A percentile compares a stretch with the other conserved stretches of the same genome.
phyloP scores from a whole-genome alignment of 2,329 filamentous ascomycete genomes.

The Drechslerella coelobrocha region DNA sequence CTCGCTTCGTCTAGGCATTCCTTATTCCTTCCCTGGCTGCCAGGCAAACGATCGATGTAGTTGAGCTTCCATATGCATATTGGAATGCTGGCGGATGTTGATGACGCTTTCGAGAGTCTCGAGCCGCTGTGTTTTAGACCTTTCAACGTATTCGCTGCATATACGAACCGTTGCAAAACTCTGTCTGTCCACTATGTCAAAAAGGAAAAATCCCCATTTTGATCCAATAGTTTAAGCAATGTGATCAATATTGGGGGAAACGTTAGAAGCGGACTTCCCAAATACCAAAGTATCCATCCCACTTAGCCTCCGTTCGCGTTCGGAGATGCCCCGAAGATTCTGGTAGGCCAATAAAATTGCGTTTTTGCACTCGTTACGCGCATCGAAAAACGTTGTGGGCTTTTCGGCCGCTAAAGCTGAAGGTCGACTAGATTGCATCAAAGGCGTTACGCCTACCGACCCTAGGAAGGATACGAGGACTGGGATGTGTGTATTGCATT shows the following conservation, averaged over 20 bases:
- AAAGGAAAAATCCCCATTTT: too few species aligned
- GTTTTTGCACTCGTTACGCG: neutral
- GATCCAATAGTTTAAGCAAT: too few species aligned
- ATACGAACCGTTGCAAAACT: too few species aligned
- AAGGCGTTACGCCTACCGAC: constrained; percentile 6
- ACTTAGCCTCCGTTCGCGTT: constrained; percentile 35
- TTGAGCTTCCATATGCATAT: constrained; percentile 14
- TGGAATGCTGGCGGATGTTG: constrained; percentile 14
- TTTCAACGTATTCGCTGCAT: neutral
- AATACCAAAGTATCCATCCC: too few species aligned
- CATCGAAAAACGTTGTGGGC: constrained; percentile 5
- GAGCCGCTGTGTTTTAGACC: neutral
- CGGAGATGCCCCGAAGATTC: constrained; percentile 48
- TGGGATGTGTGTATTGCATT: neutral
- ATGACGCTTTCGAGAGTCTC: neutral
- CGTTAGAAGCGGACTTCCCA: too few species aligned
- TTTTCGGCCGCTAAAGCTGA: constrained; percentile 3
- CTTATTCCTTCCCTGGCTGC: constrained; percentile 26
- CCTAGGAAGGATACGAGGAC: neutral
- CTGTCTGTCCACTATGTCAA: too few species aligned
- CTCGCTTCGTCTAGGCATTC: constrained; percentile 31
- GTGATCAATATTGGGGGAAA: too few species aligned
- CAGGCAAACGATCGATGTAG: constrained; percentile 4
- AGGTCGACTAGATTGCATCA: constrained; percentile 2
- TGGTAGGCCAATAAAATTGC: constrained; percentile 1